These are phyloP conservation scores for Lasiodiplodia citricola DNA, from an alignment of 2,329 filamentous ascomycete genomes.

Conservation along the genomic window DNA sequence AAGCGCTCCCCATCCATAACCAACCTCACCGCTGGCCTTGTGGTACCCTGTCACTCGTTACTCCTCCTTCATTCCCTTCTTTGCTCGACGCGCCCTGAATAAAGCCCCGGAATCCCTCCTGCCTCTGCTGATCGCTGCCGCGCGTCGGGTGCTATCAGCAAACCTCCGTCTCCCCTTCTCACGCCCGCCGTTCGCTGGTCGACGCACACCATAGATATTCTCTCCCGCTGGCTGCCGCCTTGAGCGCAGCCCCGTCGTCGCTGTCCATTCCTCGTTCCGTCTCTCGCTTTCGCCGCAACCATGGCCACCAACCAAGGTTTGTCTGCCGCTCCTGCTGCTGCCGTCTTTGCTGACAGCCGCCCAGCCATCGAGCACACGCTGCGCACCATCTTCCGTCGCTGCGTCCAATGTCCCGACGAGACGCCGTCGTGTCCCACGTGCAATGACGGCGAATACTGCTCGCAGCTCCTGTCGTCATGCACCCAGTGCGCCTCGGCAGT, in stretches of 20 bases:
- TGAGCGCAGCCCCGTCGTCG: conserved; percentile 3
- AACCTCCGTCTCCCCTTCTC: not conserved
- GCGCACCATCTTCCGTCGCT: conserved; percentile 61
- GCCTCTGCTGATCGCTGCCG: conserved; percentile 20
- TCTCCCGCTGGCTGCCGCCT: not conserved
- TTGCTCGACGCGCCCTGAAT: conserved; percentile 13
- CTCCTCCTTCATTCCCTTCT: conserved; percentile 21
- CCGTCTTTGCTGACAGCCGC: not conserved
- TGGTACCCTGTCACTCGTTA: conserved; percentile 24
- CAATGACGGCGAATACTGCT: conserved; percentile 60
- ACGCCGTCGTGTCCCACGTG: conserved; percentile 67
- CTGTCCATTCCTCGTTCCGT: not conserved
- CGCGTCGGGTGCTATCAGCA: not conserved
- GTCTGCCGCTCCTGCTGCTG: not conserved
- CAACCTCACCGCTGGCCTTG: conserved; percentile 21
- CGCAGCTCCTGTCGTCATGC: conserved; percentile 65
- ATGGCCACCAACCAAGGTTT: conserved; percentile 20
- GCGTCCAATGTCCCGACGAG: conserved; percentile 59
- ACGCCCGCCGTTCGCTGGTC: conserved; percentile 13
- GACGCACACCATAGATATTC: conserved; percentile 19
- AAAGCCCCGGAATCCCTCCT: conserved; percentile 14
- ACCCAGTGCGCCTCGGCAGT: conserved; percentile 62
- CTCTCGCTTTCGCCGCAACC: not conserved
- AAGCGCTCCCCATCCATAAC: conserved; percentile 20
- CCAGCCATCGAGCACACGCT: conserved; percentile 45